Percentiles rank a stretch among this genome's conserved stretches.
Conservation (phyloP, 192 early-diverging fungal genomes). For the Coemansia sp. region DNA sequence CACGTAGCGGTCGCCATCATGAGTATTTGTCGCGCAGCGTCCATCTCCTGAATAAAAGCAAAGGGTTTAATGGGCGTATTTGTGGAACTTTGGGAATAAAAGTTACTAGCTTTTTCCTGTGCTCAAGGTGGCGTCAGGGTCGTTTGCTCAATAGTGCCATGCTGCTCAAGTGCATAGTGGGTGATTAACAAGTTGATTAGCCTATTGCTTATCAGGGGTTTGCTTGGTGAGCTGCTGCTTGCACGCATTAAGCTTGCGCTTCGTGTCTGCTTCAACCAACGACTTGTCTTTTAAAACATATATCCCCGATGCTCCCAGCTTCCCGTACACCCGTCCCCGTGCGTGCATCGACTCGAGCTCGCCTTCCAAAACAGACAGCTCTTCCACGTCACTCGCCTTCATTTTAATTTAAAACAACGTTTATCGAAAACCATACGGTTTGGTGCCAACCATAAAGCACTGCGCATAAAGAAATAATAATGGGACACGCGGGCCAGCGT, state of each 20-base stretch:
- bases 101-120: no score
- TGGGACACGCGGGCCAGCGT: no score
- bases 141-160: no score
- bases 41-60: neutral
- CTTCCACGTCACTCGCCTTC: constrained; percentile 5
- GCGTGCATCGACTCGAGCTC: constrained; percentile 37
- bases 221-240: neutral
- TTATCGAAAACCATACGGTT: neutral
- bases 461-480: no score
- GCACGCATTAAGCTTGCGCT: constrained; percentile 4
- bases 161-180: no score
- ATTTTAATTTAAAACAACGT: neutral
- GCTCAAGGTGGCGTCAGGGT: no score
- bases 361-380: constrained; percentile 24
- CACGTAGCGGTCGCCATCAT: neutral
- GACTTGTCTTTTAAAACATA: constrained; percentile 19
- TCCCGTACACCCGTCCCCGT: constrained; percentile 32
- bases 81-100: no score
- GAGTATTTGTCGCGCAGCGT: neutral
- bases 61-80: no score
- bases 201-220: neutral
- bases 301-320: constrained; percentile 18
- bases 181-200: no score
- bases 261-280: constrained; percentile 13
- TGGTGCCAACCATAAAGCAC: no score